Evolutionary conservation across 192 early-diverging fungal genomes (phyloP).

Genomic region (Podila epigama): DNA sequence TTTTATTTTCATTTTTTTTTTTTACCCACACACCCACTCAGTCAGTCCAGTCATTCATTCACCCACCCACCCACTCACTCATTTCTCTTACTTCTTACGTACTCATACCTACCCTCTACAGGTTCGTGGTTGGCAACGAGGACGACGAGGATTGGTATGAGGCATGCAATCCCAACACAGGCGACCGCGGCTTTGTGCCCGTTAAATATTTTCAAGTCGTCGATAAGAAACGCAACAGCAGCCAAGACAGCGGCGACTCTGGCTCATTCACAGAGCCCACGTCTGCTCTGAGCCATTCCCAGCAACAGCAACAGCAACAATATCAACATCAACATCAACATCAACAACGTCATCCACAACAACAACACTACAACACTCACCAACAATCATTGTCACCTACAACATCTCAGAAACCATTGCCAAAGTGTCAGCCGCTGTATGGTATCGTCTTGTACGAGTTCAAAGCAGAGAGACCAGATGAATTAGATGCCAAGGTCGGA

Average conservation of each 20-base stretch:
- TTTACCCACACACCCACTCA: background rate
- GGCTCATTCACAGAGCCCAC: constrained; percentile 28
- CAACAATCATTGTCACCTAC: constrained; percentile 3
- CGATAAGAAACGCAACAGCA: constrained; percentile 56
- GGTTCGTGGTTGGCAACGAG: constrained; percentile 68
- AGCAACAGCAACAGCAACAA: constrained; percentile 9
- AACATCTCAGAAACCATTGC: constrained; percentile 12
- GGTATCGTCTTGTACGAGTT: constrained; percentile 81
- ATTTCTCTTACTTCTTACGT: background rate
- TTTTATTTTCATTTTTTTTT: background rate
- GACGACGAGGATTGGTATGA: constrained; percentile 76
- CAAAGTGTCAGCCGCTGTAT: constrained; percentile 62
- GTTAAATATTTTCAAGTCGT: constrained; percentile 74
- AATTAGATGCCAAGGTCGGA: constrained; percentile 72
- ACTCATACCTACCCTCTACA: background rate
- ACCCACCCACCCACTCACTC: background rate
- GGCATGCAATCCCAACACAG: constrained; percentile 74
- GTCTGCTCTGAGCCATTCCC: constrained; percentile 13
- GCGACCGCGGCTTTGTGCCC: constrained; percentile 74
- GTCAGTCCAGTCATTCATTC: background rate
- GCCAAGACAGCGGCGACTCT: constrained; percentile 42
- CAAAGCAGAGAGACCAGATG: constrained; percentile 72
- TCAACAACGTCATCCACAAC: background rate
- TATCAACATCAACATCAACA: background rate
- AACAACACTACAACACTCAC: background rate